Base-by-base conservation (phyloP, 495 filamentous ascomycete genomes). In the Lasiosphaeria ovina region DNA sequence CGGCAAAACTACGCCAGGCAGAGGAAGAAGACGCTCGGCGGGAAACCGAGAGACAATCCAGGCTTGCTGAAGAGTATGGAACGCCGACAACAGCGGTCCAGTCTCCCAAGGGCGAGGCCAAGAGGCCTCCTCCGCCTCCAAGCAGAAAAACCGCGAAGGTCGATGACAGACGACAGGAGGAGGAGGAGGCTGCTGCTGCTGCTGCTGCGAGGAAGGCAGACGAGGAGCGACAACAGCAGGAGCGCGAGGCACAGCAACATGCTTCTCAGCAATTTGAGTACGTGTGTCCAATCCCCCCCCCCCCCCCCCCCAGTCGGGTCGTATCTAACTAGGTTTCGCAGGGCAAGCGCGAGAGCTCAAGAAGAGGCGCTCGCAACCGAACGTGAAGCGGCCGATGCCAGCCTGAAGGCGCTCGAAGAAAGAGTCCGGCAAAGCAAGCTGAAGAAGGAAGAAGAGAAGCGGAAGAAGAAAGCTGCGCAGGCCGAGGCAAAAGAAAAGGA, bases 401-500 rank as follows among this genome's bases (percentile, higher is more conserved):
- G 91, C 49, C 83, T 97, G 24, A 88, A 85, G 65, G 93, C 92
- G 32, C 81, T 99, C 34, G 92, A 99, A 69, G 91, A 98, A 69
- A 92, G 95, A 71, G 92, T 98, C 50, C 87, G 87, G 62, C 89
- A 92, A 72, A 93, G 93, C 57, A 97, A 97, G 76, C 76, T 98
- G n/a, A 95, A 93, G 81, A 97, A 94, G 71, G 88, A 93, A 66
- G 95, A 98, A 72, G 95, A 97, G 77, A 96, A 93, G 77, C 87
- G 85, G 17, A 86, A 86, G 65, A 93, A 89, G 77, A 92, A 97
- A 72, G 93, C 92, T 51, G 91, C 93, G 8, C 77, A 90, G 62
- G 86, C 87, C 53, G 89, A 91, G 67, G 88, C 93, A 31, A 92
- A 90, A 66, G 91, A 96, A 67, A 93, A 96, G 67, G 92, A 99